Percentiles rank a stretch among this genome's conserved stretches.
These are phyloP conservation scores for Pleurotus cornucopiae DNA, from an alignment of 768 basidiomycete species.

Conservation along the genomic window DNA sequence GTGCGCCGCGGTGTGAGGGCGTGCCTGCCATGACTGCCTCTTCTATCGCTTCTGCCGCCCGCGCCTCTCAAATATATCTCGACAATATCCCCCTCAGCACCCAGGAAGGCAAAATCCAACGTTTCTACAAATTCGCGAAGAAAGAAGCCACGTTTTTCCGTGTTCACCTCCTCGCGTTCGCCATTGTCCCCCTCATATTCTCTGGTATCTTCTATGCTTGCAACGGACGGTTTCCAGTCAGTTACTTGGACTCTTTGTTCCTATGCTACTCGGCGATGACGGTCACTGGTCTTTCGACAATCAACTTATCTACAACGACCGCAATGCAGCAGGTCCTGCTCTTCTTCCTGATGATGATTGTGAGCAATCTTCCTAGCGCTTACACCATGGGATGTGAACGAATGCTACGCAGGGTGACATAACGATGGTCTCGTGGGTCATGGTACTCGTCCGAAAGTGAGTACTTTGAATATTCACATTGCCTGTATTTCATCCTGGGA, in stretches of 20 bases:
- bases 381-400: not conserved
- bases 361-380: constrained; percentile 18
- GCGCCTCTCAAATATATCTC: not conserved
- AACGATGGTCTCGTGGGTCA: constrained; percentile 57
- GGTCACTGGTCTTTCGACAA: constrained; percentile 41
- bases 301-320: constrained; percentile 47
- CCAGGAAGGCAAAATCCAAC: not conserved
- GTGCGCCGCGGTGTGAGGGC: no score
- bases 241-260: constrained; percentile 55
- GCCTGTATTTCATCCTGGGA: not conserved
- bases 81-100: not conserved
- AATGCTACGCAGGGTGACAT: constrained; percentile 32
- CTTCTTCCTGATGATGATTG: constrained; percentile 50
- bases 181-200: constrained; percentile 53
- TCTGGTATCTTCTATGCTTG: constrained; percentile 63
- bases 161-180: constrained; percentile 45
- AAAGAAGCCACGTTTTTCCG: constrained; percentile 48
- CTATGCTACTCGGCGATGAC: constrained; percentile 60
- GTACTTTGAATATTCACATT: constrained; percentile 6
- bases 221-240: constrained; percentile 49
- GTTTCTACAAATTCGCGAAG: not conserved
- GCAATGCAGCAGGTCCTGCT: constrained; percentile 46
- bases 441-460: constrained; percentile 61
- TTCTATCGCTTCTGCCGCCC: not conserved
- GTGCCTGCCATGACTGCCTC: no score